These are phyloP conservation scores for Backusella luteola DNA, from an alignment of 192 early-diverging fungal species.

Conservation along the genomic window DNA sequence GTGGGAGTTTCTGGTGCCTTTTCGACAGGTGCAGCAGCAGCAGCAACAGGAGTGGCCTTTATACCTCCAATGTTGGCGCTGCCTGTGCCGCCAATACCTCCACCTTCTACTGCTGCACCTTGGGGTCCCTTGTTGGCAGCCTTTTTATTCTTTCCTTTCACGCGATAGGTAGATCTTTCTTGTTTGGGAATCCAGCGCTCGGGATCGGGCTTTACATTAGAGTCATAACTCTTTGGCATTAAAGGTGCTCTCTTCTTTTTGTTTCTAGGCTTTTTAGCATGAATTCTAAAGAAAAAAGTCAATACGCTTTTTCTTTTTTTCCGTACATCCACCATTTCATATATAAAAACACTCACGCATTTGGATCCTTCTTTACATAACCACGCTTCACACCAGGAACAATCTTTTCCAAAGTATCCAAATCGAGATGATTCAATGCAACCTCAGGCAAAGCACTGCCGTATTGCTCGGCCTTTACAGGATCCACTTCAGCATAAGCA, in stretches of 20 bases:
- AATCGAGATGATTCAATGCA: slow-evolving; percentile 43
- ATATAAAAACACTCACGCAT: slow-evolving; percentile 14
- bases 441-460: slow-evolving; percentile 48
- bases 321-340: not conserved
- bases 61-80: slow-evolving; percentile 64
- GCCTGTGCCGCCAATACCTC: slow-evolving; percentile 71
- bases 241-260: slow-evolving; percentile 58
- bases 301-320: not conserved
- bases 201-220: slow-evolving; percentile 53
- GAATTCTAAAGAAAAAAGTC: slow-evolving; percentile 3
- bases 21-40: slow-evolving; percentile 7
- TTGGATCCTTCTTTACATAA: slow-evolving; percentile 50
- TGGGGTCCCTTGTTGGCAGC: slow-evolving; percentile 61
- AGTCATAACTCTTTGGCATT: slow-evolving; percentile 58
- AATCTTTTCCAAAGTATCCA: slow-evolving; percentile 51
- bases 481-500: slow-evolving; percentile 62
- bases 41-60: not conserved
- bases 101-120: slow-evolving; percentile 59
- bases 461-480: slow-evolving; percentile 63
- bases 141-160: slow-evolving; percentile 59
- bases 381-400: slow-evolving; percentile 55
- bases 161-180: slow-evolving; percentile 54
- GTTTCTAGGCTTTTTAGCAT: slow-evolving; percentile 38
- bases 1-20: slow-evolving; percentile 18
- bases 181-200: slow-evolving; percentile 73